These are phyloP conservation scores for Trebouxia sp. DNA, from an alignment of 139 green algal species.

Conservation along the genomic window DNA sequence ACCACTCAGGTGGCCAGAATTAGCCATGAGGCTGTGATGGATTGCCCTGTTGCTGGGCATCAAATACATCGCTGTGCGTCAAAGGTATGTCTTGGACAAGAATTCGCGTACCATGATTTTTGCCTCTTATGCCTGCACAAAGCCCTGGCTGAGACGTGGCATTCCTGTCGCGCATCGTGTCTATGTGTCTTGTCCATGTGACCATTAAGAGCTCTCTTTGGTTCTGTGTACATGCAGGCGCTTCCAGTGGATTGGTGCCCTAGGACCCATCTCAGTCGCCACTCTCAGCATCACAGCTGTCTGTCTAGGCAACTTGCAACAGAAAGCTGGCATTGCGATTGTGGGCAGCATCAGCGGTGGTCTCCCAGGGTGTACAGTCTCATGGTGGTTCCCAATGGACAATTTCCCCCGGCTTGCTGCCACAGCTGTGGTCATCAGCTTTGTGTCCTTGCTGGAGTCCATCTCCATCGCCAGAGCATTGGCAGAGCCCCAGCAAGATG, in stretches of 20 bases:
- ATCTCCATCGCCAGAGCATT: constrained; percentile 74
- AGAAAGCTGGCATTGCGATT: constrained; percentile 11
- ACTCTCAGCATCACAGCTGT: constrained; percentile 25
- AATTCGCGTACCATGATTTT: background rate
- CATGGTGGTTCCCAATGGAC: constrained; percentile 16
- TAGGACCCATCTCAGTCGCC: constrained; percentile 29
- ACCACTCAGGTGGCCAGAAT: constrained; percentile 20
- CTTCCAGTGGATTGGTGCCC: constrained; percentile 6
- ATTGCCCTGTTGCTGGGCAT: constrained; percentile 32
- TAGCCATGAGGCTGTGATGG: constrained; percentile 33
- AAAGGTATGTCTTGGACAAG: background rate
- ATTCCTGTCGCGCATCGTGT: too few species aligned
- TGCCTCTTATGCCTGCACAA: background rate
- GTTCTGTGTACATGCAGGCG: background rate
- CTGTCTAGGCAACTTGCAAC: background rate
- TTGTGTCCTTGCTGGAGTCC: constrained; percentile 70
- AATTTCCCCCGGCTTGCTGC: constrained; percentile 7
- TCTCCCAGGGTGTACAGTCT: constrained; percentile 25
- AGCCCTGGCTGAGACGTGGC: too few species aligned
- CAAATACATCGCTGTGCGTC: background rate
- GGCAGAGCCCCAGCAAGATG: constrained; percentile 66
- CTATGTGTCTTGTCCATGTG: too few species aligned
- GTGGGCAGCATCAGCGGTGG: constrained; percentile 33
- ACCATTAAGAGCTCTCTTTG: too few species aligned
- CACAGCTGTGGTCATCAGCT: constrained; percentile 34